Conservation (phyloP, 2,329 filamentous ascomycete genomes). For the Clonostachys chloroleuca region DNA sequence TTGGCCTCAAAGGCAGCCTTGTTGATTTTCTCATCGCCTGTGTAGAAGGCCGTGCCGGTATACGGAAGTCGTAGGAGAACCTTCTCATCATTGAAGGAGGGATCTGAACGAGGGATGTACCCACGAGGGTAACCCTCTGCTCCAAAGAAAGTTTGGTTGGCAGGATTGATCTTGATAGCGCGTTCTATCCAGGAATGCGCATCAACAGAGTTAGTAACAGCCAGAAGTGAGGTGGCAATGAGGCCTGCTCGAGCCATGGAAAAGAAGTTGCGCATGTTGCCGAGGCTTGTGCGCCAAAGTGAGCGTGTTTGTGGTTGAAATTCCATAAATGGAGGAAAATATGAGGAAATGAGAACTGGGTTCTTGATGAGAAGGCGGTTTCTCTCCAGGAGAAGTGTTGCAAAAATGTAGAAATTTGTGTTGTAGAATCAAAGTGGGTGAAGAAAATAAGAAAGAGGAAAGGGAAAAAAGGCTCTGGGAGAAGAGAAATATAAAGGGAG, state of each 20-base stretch:
- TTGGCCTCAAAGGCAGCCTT: slow-evolving; percentile 27
- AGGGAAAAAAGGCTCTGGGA: slow-evolving; percentile 3
- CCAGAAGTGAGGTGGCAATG: slow-evolving; percentile 17
- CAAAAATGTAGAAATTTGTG: neutral
- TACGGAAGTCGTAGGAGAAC: slow-evolving; percentile 55
- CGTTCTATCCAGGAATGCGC: slow-evolving; percentile 85
- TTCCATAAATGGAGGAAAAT: neutral
- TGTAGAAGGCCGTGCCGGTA: slow-evolving; percentile 58
- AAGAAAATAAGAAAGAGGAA: slow-evolving; percentile 8
- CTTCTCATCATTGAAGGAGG: slow-evolving; percentile 47
- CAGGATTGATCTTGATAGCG: slow-evolving; percentile 63
- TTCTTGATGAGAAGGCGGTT: neutral
- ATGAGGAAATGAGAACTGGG: neutral
- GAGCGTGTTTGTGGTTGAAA: neutral
- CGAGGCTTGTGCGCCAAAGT: neutral
- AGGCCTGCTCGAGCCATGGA: slow-evolving; percentile 11
- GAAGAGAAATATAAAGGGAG: slow-evolving; percentile 3
- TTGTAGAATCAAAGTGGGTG: neutral
- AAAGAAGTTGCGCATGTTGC: neutral
- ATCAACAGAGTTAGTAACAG: slow-evolving; percentile 18
- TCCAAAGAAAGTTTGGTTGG: slow-evolving; percentile 55
- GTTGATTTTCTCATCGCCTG: slow-evolving; percentile 48
- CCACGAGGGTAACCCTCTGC: slow-evolving; percentile 66
- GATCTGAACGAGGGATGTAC: slow-evolving; percentile 51
- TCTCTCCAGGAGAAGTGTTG: slow-evolving; percentile 3